Evolutionary conservation across 257 asterid genomes (phyloP).

Genomic region (Salvia hispanica): DNA sequence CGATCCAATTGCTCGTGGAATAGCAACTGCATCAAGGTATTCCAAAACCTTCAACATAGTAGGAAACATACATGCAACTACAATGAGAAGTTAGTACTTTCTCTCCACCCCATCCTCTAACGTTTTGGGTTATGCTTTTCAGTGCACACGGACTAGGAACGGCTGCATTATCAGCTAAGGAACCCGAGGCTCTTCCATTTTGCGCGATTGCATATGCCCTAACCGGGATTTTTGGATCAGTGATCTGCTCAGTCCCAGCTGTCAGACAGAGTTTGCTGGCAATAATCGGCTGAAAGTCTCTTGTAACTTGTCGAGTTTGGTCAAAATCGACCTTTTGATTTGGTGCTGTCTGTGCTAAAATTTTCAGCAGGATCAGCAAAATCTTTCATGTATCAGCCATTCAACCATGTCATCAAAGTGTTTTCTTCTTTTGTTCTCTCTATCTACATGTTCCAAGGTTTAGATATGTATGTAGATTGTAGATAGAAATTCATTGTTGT

Average conservation of each 20-base stretch:
- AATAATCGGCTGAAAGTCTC: constrained; percentile 55
- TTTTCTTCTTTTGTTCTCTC: constrained; percentile 3
- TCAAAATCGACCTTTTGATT: neutral
- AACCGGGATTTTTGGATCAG: constrained; percentile 94
- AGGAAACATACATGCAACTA: no score
- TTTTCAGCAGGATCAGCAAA: constrained; percentile 11
- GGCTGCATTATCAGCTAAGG: constrained; percentile 96
- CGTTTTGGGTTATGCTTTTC: constrained; percentile 13
- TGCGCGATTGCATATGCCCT: constrained; percentile 97
- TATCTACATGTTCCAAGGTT: neutral
- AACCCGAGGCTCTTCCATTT: constrained; percentile 98
- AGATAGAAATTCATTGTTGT: neutral
- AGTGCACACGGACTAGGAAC: constrained; percentile 99
- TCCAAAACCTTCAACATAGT: neutral
- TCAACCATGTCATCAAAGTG: neutral
- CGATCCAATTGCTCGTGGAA: constrained; percentile 97
- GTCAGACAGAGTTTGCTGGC: constrained; percentile 90
- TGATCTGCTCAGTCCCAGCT: constrained; percentile 85
- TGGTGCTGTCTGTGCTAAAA: constrained; percentile 4
- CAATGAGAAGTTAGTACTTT: no score
- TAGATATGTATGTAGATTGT: neutral
- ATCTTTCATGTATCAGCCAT: neutral
- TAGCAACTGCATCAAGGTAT: constrained; percentile 98
- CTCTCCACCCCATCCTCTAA: neutral
- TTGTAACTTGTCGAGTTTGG: constrained; percentile 9